Evolutionary conservation across 2,329 filamentous ascomycete species (phyloP).

Genomic region (Stagonosporopsis rhizophila): DNA sequence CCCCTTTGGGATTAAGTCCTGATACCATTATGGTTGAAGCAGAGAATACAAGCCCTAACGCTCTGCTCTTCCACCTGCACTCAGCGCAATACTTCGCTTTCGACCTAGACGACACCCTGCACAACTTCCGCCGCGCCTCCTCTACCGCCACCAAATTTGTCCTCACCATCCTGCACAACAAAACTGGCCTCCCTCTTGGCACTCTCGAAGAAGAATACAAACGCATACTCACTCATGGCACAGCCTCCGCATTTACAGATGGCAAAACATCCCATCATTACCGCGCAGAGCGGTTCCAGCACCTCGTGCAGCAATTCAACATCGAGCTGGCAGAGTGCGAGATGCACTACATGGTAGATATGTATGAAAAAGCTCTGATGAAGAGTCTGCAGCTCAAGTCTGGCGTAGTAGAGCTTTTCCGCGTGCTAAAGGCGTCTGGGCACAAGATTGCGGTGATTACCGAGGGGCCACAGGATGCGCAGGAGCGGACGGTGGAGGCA

Average conservation of each 20-base stretch:
- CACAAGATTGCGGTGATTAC: slow-evolving; percentile 56
- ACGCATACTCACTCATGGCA: slow-evolving; percentile 46
- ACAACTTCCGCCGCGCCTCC: slow-evolving; percentile 56
- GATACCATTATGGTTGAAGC: neutral
- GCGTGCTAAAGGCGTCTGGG: slow-evolving; percentile 40
- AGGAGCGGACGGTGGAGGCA: slow-evolving; percentile 53
- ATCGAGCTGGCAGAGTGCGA: slow-evolving; percentile 39
- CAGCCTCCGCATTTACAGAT: slow-evolving; percentile 53
- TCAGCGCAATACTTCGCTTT: slow-evolving; percentile 53
- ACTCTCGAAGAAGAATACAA: slow-evolving; percentile 35
- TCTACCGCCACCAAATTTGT: slow-evolving; percentile 43
- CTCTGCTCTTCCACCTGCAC: neutral
- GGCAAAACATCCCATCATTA: slow-evolving; percentile 56
- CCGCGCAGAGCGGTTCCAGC: slow-evolving; percentile 50
- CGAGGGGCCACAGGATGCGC: slow-evolving; percentile 58
- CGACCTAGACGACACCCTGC: slow-evolving; percentile 59
- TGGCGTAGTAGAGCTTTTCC: slow-evolving; percentile 48
- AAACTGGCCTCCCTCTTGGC: neutral
- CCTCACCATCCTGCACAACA: slow-evolving; percentile 40
- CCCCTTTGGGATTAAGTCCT: no score
- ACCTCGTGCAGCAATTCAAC: neutral
- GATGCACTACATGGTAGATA: neutral
- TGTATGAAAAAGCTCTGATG: neutral
- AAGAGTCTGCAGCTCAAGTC: slow-evolving; percentile 25
- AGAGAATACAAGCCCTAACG: no score